Evolutionary conservation across 1,139 yeast genomes (phyloP).

Genomic region (Taiozyma onychis): DNA sequence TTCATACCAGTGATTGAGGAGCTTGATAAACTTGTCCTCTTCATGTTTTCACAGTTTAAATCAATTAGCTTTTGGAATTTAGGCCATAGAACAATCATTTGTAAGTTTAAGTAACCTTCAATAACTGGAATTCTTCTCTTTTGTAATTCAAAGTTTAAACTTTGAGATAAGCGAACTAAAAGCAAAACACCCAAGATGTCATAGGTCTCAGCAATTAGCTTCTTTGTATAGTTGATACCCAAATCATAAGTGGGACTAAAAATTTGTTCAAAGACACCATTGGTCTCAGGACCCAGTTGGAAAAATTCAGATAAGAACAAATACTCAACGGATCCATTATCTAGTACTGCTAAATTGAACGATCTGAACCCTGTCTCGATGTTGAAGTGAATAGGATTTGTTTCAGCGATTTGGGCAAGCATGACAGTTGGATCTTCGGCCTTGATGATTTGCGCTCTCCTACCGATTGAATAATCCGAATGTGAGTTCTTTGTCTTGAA

Average conservation of each 20-base stretch:
- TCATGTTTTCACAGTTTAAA: slow-evolving; percentile 64
- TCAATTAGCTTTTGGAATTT: slow-evolving; percentile 74
- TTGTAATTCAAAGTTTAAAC: slow-evolving; percentile 57
- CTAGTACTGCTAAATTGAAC: slow-evolving; percentile 67
- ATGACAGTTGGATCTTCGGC: slow-evolving; percentile 60
- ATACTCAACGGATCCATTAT: slow-evolving; percentile 75
- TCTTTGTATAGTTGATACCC: slow-evolving; percentile 48
- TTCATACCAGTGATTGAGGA: slow-evolving; percentile 26
- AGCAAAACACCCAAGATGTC: slow-evolving; percentile 78
- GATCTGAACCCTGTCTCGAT: slow-evolving; percentile 71
- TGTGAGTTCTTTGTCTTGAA: slow-evolving; percentile 4
- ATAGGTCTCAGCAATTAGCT: slow-evolving; percentile 42
- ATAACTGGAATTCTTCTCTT: slow-evolving; percentile 63
- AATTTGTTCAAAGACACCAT: slow-evolving; percentile 39
- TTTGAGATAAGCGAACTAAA: slow-evolving; percentile 69
- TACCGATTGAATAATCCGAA: slow-evolving; percentile 36
- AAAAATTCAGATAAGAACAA: slow-evolving; percentile 71
- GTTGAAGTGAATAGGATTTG: slow-evolving; percentile 59
- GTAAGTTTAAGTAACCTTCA: slow-evolving; percentile 67
- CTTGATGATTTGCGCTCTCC: slow-evolving; percentile 47
- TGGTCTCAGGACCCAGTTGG: slow-evolving; percentile 37
- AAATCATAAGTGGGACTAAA: slow-evolving; percentile 47
- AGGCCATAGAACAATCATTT: slow-evolving; percentile 76
- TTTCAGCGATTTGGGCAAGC: slow-evolving; percentile 83
- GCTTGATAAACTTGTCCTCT: slow-evolving; percentile 23